Base-by-base conservation (phyloP, 345 rosid species). In the Orychophragmus violaceus region DNA sequence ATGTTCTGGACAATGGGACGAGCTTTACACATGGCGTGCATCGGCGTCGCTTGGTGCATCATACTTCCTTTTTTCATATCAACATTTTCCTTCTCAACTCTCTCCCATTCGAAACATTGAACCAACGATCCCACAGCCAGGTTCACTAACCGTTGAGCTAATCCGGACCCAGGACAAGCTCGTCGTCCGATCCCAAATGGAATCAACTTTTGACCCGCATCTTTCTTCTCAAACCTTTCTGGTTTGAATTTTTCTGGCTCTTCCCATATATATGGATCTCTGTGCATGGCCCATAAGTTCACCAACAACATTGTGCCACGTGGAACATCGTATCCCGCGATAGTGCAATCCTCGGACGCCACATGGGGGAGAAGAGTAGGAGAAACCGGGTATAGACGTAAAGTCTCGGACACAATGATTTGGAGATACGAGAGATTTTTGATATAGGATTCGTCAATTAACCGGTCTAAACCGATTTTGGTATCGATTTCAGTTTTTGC, bases 151-250 rank as follows among this genome's bases (percentile, higher is more conserved):
- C 65, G 27, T 0, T 70, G 66, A 63, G 74, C 82, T 11, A 78
- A 21, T 0, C 68, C 35, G 1, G 45, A 6, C 1, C 82, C 72
- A 2, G 87, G 87, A 25, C 87, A 82, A 23, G 75, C 27, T 53
- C 87, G 68, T 59, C 88, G 66, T 2, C 88, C 88, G 0, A 67
- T 25, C 21, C 84, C 82, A 42, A 84, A 82, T 0, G 86, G 72
- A 59, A 75, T 14, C 53, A 72, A 21, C 50, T 23, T 77, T 39
- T 77, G 77, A 22, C 5, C 52, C 6, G 5, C 28, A 11, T 55
- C 66, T 39, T 36, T 78, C 5, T 70, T 77, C 28, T 65, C 57
- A 28, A 74, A 81, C 49, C 82, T 79, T 69, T 77, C 82, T 0
- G 83, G 79, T 56, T 63, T 76, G 35, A 82, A 78, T 37, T 28